These are phyloP conservation scores for Pythium aquatile DNA, from an alignment of 352 stramenopile genomes.

Conservation along the genomic window DNA sequence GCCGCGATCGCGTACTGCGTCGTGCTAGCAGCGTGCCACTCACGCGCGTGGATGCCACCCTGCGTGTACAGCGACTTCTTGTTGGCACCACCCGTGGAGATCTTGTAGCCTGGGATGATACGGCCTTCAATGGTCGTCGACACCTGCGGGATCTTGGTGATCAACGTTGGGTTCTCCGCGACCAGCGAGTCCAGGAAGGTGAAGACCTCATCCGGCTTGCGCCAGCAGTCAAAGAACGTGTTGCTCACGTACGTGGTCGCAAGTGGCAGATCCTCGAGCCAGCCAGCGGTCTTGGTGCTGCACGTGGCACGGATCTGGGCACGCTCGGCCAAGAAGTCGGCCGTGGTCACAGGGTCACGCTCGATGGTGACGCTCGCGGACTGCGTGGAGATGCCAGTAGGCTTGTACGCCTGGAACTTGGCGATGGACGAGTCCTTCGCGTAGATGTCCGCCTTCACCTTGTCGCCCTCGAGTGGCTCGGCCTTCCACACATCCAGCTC, in stretches of 20 bases:
- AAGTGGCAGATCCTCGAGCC: slow-evolving; percentile 5
- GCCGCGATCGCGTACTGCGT: slow-evolving; percentile 24
- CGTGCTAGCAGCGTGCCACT: slow-evolving; percentile 27
- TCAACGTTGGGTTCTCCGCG: slow-evolving; percentile 18
- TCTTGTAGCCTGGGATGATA: slow-evolving; percentile 29
- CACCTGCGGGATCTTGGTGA: slow-evolving; percentile 27
- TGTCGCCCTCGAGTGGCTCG: not conserved
- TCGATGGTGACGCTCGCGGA: slow-evolving; percentile 11
- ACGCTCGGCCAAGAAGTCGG: not conserved
- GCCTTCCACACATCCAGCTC: slow-evolving; percentile 21
- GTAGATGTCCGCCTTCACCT: slow-evolving; percentile 29
- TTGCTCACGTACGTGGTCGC: slow-evolving; percentile 25
- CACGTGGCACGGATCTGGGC: slow-evolving; percentile 12
- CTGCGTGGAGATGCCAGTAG: not conserved
- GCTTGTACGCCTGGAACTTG: slow-evolving; percentile 11
- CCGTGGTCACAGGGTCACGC: slow-evolving; percentile 16
- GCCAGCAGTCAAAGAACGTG: slow-evolving; percentile 35
- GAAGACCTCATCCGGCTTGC: slow-evolving; percentile 22
- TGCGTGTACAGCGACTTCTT: slow-evolving; percentile 25
- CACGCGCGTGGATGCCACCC: slow-evolving; percentile 28
- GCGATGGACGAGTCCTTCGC: slow-evolving; percentile 9
- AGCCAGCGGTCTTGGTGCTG: slow-evolving; percentile 4
- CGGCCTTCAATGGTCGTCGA: slow-evolving; percentile 20
- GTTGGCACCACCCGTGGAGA: slow-evolving; percentile 17
- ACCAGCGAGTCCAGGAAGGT: slow-evolving; percentile 26